A percentile compares a stretch with the other conserved stretches of the same genome.
These are phyloP conservation scores for Solanum commersonii DNA, from an alignment of 257 asterid genomes.

Conservation along the genomic window DNA sequence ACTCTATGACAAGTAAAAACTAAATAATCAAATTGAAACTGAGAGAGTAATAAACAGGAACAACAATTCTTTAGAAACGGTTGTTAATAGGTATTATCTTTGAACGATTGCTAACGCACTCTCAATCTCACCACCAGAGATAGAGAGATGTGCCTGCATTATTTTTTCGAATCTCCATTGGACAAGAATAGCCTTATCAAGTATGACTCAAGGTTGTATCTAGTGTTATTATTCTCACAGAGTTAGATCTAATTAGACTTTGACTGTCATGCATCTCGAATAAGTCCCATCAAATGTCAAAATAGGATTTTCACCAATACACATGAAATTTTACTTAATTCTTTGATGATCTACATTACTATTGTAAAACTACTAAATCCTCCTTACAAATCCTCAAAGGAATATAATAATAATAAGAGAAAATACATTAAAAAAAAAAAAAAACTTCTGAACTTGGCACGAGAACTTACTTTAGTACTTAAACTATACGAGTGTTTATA, in stretches of 20 bases:
- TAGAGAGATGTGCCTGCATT: background rate
- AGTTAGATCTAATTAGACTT: background rate
- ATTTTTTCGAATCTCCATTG: background rate
- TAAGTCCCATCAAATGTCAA: too few relatives aligned
- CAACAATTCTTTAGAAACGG: background rate
- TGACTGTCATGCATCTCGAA: background rate
- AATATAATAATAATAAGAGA: background rate
- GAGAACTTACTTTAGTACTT: too few relatives aligned
- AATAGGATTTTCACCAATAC: too few relatives aligned
- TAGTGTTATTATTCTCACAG: background rate
- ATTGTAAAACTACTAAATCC: background rate
- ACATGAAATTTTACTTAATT: background rate
- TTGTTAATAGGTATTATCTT: background rate
- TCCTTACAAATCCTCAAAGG: background rate
- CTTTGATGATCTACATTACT: background rate
- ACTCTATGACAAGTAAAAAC: background rate
- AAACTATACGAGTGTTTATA: too few relatives aligned
- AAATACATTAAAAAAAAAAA: too few relatives aligned
- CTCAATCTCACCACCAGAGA: background rate
- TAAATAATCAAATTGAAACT: too few relatives aligned
- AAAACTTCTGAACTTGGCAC: too few relatives aligned
- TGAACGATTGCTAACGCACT: background rate
- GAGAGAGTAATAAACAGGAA: background rate
- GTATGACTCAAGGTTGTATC: background rate
- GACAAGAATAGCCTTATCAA: background rate